Conservation (phyloP, 352 stramenopile genomes). For the Globisporangium camurandrum region DNA sequence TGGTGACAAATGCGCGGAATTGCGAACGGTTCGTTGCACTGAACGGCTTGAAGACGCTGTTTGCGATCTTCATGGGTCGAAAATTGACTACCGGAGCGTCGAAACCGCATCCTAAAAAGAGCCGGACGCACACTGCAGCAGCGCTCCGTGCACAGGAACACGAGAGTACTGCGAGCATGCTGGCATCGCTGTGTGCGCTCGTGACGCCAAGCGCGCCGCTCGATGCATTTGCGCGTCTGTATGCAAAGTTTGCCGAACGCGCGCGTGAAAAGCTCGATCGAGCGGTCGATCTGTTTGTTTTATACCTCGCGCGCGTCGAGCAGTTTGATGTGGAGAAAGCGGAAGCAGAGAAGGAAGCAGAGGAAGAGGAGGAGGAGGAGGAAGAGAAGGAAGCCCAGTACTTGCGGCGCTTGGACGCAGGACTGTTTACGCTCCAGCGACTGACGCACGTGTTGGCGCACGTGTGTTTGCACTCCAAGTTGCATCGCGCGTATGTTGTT, state of each 20-base stretch:
- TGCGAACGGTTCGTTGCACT: conserved; percentile 68
- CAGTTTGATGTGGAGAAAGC: conserved; percentile 19
- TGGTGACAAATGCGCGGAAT: conserved; percentile 50
- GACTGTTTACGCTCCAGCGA: conserved; percentile 74
- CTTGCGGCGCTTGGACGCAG: conserved; percentile 55
- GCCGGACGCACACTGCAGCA: conserved; percentile 7
- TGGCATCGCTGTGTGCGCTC: conserved; percentile 59
- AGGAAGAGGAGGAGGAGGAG: conserved; percentile 19
- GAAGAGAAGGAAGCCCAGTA: conserved; percentile 50
- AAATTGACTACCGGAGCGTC: too few species aligned
- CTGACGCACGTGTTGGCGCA: conserved; percentile 57
- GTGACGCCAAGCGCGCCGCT: conserved; percentile 33
- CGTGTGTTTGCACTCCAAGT: conserved; percentile 51
- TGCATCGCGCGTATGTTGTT: conserved; percentile 58
- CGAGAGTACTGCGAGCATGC: conserved; percentile 55
- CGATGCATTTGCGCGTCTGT: conserved; percentile 55
- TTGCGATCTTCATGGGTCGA: conserved; percentile 72
- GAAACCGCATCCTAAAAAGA: conserved; percentile 15
- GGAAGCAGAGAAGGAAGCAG: conserved; percentile 18
- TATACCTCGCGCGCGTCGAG: conserved; percentile 55
- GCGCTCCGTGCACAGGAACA: conserved; percentile 31
- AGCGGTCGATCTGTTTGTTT: conserved; percentile 66
- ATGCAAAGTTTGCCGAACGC: conserved; percentile 79
- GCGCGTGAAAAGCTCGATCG: conserved; percentile 81
- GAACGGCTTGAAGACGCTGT: conserved; percentile 50